Evolutionary conservation across 2,329 filamentous ascomycete genomes (phyloP).

Genomic region (Sphaerulina vaccinii): DNA sequence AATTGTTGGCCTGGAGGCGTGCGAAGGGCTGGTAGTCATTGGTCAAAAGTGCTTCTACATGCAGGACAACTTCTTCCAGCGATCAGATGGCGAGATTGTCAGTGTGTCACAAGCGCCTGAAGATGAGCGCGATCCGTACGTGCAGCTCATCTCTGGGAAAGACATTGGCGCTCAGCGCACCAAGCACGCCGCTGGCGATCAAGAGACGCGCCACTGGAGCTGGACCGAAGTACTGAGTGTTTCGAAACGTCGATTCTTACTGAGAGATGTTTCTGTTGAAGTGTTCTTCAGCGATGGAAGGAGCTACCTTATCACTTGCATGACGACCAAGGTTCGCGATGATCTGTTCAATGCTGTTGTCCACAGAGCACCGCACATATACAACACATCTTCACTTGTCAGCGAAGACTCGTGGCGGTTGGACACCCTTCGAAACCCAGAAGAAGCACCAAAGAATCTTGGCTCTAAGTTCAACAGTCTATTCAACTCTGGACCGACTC

Average conservation of each 20-base stretch:
- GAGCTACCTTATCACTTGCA: conserved; percentile 87
- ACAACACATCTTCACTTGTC: conserved; percentile 57
- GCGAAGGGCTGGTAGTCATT: conserved; percentile 88
- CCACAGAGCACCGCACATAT: conserved; percentile 74
- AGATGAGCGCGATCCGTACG: conserved; percentile 92
- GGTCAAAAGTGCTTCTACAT: conserved; percentile 91
- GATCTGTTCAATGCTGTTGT: conserved; percentile 76
- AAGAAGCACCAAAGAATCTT: conserved; percentile 64
- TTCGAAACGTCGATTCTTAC: conserved; percentile 91
- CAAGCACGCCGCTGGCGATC: conserved; percentile 54
- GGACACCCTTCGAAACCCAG: conserved; percentile 72
- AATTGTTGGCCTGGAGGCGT: conserved; percentile 88
- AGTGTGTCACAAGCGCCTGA: conserved; percentile 90
- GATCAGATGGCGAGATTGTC: conserved; percentile 92
- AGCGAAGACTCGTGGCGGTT: conserved; percentile 90
- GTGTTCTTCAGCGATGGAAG: conserved; percentile 96
- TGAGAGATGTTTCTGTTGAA: conserved; percentile 94
- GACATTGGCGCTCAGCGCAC: conserved; percentile 59
- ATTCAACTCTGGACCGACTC: conserved; percentile 79
- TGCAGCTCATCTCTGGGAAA: conserved; percentile 85
- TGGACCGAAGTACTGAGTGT: conserved; percentile 95
- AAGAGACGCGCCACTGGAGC: conserved; percentile 85
- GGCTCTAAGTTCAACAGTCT: conserved; percentile 89
- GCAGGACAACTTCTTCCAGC: conserved; percentile 94
- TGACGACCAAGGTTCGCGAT: conserved; percentile 71